Base-by-base conservation (phyloP, 208 protist genomes). In the Crithidia bombi region DNA sequence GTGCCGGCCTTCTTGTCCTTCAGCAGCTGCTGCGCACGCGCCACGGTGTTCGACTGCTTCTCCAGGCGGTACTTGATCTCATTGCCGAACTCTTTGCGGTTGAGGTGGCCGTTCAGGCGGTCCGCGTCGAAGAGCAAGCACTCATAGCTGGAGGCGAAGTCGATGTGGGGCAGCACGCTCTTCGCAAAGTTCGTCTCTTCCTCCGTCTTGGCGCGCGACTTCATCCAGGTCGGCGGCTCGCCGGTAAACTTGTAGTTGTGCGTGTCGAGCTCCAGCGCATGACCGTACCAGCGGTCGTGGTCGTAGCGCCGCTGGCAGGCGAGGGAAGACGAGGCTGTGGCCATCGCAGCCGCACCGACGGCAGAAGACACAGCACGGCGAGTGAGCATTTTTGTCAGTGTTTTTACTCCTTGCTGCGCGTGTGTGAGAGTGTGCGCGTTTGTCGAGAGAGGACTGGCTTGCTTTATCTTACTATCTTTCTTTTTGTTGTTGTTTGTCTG, bases 31-130 rank as follows among this genome's bases (percentile, higher is more conserved):
- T 94, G 86, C n/a, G 85, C 86, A 44, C 89, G 86, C 38, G 86
- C 86, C 33, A 94, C 89, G 25, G 85, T 92, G 81, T 94, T 94
- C 57, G 86, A 73, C 75, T 94, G 89, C 77, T 94, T 94, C 77
- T 94, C 89, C 25, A 94, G 77, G 33, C 89, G 89, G 68, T 82
- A 89, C 63, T 77, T 83, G 64, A 92, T 83, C 78, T 94, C 89
- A 63, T 94, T 94, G 47, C 86, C 89, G 73, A 94, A 94, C 78
- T 94, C 89, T 74, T 94, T 94, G 62, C 89, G 89, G 78, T 92
- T 92, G 39, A 94, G 78, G 57, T 76, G 35, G 1, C 71, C 67
- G 78, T 94, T 90, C 30, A 94, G 78, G 35, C 89, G 86, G 75
- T 94, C 89, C 15, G 89, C 89, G 61, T 94, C 89, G 58, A 92